Percentiles rank a stretch among this genome's conserved stretches.
Evolutionary conservation across 805 yeast species (phyloP).

Genomic region (Kluyveromyces lactis): DNA sequence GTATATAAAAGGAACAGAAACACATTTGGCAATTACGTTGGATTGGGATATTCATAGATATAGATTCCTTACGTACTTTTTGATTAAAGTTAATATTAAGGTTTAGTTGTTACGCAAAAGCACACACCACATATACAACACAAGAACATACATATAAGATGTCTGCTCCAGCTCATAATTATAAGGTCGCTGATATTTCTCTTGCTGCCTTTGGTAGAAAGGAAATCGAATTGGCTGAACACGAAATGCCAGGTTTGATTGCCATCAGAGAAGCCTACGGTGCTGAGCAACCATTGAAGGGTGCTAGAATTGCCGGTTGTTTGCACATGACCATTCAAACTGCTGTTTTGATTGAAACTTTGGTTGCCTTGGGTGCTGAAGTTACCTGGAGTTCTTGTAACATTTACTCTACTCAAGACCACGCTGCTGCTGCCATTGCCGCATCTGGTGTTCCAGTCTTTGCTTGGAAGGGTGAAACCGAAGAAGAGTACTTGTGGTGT

Average conservation of each 20-base stretch:
- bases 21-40: no score
- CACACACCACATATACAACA: no score
- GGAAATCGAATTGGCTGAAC: slow-evolving; percentile 97
- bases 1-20: no score
- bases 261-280: slow-evolving; percentile 93
- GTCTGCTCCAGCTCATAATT: slow-evolving; percentile 62
- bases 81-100: no score
- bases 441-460: slow-evolving; percentile 98
- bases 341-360: slow-evolving; percentile 96
- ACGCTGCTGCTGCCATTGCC: slow-evolving; percentile 99
- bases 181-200: slow-evolving; percentile 96
- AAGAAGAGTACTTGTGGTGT: slow-evolving; percentile 99
- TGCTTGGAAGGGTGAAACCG: slow-evolving; percentile 99
- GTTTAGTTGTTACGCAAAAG: no score
- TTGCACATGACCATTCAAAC: slow-evolving; percentile 99
- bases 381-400: slow-evolving; percentile 99
- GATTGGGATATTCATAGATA: no score
- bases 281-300: slow-evolving; percentile 86
- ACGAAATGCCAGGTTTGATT: slow-evolving; percentile 99
- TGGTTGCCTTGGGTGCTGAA: slow-evolving; percentile 97
- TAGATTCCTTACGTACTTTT: no score
- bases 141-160: slow-evolving; percentile 20
- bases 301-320: slow-evolving; percentile 99
- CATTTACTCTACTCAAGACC: slow-evolving; percentile 99
- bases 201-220: slow-evolving; percentile 99